Conservation (phyloP, 345 rosid species). For the Durio zibethinus region DNA sequence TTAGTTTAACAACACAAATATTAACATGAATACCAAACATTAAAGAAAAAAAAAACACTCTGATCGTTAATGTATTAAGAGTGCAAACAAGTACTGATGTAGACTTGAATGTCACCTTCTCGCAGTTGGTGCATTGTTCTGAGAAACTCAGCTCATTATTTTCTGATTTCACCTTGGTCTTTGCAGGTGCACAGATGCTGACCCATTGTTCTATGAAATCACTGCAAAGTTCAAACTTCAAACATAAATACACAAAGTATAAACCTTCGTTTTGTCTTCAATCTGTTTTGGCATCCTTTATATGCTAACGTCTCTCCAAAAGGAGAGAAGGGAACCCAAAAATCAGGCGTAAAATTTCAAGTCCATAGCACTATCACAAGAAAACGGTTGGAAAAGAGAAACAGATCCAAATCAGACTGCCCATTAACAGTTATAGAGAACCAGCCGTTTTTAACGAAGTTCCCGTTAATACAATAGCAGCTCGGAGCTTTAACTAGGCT, state of each 20-base stretch:
- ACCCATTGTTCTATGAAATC: constrained; percentile 94
- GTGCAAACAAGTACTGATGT: not conserved
- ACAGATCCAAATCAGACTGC: not conserved
- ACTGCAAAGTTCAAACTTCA: constrained; percentile 33
- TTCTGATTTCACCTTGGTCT: constrained; percentile 61
- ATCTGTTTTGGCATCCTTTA: not conserved
- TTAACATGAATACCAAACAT: not conserved
- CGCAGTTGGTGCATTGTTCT: constrained; percentile 78
- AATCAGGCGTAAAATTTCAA: not conserved
- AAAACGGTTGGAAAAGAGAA: not conserved
- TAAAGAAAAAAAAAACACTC: not conserved
- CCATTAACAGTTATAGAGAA: not conserved
- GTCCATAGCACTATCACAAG: not conserved
- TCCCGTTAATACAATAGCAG: no score
- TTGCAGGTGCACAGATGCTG: constrained; percentile 70
- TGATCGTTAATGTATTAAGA: not conserved
- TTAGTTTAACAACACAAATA: not conserved
- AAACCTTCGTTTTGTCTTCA: not conserved
- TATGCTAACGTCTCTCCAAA: no score
- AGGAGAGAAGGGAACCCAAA: not conserved
- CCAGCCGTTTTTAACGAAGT: not conserved
- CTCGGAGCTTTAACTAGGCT: no score
- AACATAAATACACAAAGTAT: not conserved
- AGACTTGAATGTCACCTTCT: constrained; percentile 52
- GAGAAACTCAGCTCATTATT: constrained; percentile 34